Base-by-base conservation (phyloP, 345 rosid genomes). In the Sisymbrium altissimum region DNA sequence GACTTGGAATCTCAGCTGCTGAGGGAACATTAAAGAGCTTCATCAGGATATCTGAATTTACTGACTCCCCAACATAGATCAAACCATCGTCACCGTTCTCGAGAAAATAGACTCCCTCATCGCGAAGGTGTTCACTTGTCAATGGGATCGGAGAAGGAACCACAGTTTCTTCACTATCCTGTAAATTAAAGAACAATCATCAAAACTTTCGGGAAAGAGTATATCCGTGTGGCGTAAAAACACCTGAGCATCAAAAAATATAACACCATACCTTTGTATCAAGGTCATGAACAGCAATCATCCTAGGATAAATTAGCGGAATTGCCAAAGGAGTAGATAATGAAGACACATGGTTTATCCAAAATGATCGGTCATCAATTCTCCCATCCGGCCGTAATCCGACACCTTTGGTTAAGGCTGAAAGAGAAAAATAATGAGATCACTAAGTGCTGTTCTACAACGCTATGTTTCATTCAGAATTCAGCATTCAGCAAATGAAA, bases 31-130 rank as follows among this genome's bases (percentile, higher is more conserved):
- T 85, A 71, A 95, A 89, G 53, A 95, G 83, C 77, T 88, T 86
- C 45, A 68, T 84, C 85, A 92, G 79, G 53, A 83, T 84, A 56
- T 77, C 83, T 55, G 98, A 70, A 67, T 86, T 79, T 27, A 86
- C 97, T 0, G 86, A 82, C 75, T 64, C 84, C 56, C 99, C 97
- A n/a, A 88, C 65, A 80, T 90, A 95, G 74, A 92, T 85, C 72
- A 89, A 79, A 69, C 88, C 89, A 81, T 95, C 98, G 29, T 85
- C 91, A 55, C 99, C 98, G 38, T 90, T 92, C 82, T 95, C 99
- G 64, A 95, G 94, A 77, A 95, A 87, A 86, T 87, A 95, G 14
- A 92, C 84, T 79, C 98, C 99, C 38, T 84, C 91, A 55, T 88
- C 92, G 9, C 83, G 86, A 63, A 95, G 80, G 27, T 89, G 81